Conservation (phyloP, 169 alveolate species). For the Cyclospora cayetanensis region DNA sequence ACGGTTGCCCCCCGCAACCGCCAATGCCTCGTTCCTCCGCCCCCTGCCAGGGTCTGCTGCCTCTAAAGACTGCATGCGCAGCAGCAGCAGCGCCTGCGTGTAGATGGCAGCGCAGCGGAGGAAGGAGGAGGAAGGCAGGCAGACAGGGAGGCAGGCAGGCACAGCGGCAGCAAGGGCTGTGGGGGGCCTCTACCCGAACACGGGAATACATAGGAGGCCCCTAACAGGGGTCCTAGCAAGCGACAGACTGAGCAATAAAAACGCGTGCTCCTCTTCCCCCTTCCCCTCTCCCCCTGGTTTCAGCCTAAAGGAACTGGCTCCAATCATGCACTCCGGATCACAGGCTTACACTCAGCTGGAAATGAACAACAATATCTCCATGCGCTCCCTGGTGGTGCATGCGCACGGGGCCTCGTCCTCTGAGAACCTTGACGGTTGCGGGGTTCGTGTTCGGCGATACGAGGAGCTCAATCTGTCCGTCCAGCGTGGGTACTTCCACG, state of each 20-base stretch:
- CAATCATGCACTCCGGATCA: neutral
- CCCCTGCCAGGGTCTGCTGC: neutral
- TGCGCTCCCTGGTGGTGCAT: constrained; percentile 80
- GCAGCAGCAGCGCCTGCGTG: neutral
- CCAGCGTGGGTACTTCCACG: constrained; percentile 84
- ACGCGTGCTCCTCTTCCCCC: neutral
- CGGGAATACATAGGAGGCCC: neutral
- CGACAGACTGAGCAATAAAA: neutral
- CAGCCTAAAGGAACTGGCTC: neutral
- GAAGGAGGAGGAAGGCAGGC: neutral
- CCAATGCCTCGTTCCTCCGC: neutral
- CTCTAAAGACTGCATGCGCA: neutral
- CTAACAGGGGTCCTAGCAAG: neutral
- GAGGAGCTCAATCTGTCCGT: constrained; percentile 80
- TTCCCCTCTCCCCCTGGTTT: constrained; percentile 73
- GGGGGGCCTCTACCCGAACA: neutral
- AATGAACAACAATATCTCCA: constrained; percentile 86
- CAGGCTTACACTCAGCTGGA: constrained; percentile 76
- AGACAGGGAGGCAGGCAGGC: neutral
- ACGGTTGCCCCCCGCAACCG: neutral
- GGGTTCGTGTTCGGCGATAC: constrained; percentile 87
- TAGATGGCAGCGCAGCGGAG: neutral
- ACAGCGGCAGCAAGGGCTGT: neutral
- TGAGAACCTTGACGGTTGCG: constrained; percentile 79
- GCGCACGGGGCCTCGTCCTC: constrained; percentile 88